Percentiles rank a stretch among this genome's conserved stretches.
phyloP scores from a whole-genome alignment of 371 early-diverging fungal species.

The Syncephalastrum sp. region DNA sequence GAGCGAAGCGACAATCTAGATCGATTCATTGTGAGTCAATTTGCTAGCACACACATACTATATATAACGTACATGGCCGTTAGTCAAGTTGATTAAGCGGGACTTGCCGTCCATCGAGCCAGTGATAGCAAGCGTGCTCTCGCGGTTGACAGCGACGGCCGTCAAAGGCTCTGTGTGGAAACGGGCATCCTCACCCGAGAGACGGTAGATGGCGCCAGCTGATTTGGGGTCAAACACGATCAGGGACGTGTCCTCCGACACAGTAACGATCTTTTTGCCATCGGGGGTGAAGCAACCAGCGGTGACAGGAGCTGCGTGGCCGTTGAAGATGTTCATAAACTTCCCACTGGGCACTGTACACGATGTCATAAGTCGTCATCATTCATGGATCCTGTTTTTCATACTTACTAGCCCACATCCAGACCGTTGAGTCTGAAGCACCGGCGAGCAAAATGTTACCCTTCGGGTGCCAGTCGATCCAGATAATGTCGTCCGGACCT shows the following conservation, averaged over 20 bases:
- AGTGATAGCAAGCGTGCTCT: constrained; percentile 76
- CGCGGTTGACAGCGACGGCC: constrained; percentile 70
- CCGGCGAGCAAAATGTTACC: constrained; percentile 91
- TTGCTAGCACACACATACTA: neutral
- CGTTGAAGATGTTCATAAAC: constrained; percentile 92
- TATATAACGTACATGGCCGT: constrained; percentile 54
- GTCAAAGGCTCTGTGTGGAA: constrained; percentile 88
- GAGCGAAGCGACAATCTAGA: constrained; percentile 71
- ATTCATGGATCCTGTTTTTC: neutral
- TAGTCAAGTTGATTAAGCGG: constrained; percentile 71
- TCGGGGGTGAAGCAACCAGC: constrained; percentile 89
- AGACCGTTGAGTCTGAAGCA: constrained; percentile 83
- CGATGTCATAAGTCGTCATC: neutral
- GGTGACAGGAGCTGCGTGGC: constrained; percentile 83
- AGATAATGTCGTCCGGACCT: constrained; percentile 90
- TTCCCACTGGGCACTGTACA: constrained; percentile 74
- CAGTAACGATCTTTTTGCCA: constrained; percentile 86
- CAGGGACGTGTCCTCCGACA: constrained; percentile 81
- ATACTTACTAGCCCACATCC: constrained; percentile 88
- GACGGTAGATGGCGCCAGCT: constrained; percentile 61
- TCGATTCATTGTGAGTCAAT: neutral
- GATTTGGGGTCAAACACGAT: constrained; percentile 94
- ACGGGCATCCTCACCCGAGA: constrained; percentile 77
- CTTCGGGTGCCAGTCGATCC: constrained; percentile 96
- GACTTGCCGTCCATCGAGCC: constrained; percentile 82